Percentiles rank a stretch among this genome's conserved stretches.
Conservation (phyloP, 2,329 filamentous ascomycete genomes). For the Colletotrichum sp. region DNA sequence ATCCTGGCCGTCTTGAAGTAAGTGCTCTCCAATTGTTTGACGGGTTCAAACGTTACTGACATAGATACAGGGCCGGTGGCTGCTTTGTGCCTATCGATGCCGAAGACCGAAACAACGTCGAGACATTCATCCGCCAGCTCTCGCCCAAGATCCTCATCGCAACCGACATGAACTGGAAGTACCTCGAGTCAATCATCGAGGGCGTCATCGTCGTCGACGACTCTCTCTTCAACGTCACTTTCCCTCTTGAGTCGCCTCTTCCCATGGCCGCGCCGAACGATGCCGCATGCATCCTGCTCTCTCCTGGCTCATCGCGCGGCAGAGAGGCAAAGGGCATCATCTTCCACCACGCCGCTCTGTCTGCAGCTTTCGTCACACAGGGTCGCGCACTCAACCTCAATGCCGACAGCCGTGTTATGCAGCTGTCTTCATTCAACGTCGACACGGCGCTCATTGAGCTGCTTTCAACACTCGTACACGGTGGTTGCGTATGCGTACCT, state of each 20-base stretch:
- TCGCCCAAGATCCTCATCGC: conserved; percentile 48
- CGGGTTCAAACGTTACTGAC: conserved; percentile 30
- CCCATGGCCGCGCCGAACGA: conserved; percentile 45
- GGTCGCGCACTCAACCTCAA: conserved; percentile 54
- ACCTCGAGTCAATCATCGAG: conserved; percentile 43
- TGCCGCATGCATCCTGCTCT: conserved; percentile 67
- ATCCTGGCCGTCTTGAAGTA: conserved; percentile 73
- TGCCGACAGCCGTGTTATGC: conserved; percentile 58
- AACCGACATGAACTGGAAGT: conserved; percentile 45
- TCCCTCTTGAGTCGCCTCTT: conserved; percentile 30
- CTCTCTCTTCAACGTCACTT: conserved; percentile 35
- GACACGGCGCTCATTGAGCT: conserved; percentile 59
- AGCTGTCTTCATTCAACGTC: conserved; percentile 59
- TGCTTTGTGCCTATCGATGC: conserved; percentile 56
- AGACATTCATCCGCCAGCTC: conserved; percentile 48
- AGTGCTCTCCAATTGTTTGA: conserved; percentile 43
- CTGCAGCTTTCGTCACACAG: conserved; percentile 58
- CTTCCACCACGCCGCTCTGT: conserved; percentile 64
- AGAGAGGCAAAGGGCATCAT: conserved; percentile 65
- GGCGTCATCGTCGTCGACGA: conserved; percentile 48
- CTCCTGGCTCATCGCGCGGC: conserved; percentile 54
- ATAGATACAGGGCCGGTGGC: conserved; percentile 43
- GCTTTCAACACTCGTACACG: conserved; percentile 56
- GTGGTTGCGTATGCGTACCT: conserved; percentile 66
- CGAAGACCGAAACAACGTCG: conserved; percentile 45